Percentiles rank a stretch among this genome's conserved stretches.
Conservation (phyloP, 2,329 filamentous ascomycete genomes). For the Geoglossum cookeanum region DNA sequence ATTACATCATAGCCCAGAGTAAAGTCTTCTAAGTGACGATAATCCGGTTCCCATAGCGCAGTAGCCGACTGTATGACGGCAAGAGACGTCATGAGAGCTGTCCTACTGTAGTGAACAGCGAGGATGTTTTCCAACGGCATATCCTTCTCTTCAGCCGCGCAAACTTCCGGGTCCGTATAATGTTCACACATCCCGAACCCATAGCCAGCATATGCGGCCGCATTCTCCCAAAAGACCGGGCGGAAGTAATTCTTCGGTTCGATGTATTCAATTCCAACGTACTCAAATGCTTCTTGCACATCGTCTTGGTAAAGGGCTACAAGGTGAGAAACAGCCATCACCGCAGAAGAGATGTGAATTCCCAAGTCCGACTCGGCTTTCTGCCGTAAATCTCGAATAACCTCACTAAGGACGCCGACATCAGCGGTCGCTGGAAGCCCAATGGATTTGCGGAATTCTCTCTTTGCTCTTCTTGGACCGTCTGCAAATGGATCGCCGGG, state of each 20-base stretch:
- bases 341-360: neutral
- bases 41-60: constrained; percentile 4
- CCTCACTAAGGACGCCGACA: constrained; percentile 1
- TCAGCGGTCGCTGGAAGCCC: constrained; percentile 5
- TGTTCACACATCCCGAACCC: constrained; percentile 5
- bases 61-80: constrained; percentile 1
- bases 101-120: constrained; percentile 6
- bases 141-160: neutral
- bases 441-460: constrained; percentile 4
- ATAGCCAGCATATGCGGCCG: constrained; percentile 7
- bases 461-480: constrained; percentile 2
- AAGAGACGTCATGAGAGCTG: constrained; percentile 2
- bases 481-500: neutral
- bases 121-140: constrained; percentile 5
- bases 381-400: neutral
- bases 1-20: neutral
- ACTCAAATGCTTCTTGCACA: constrained; percentile 5
- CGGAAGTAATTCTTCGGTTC: too few relatives aligned
- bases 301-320: constrained; percentile 8
- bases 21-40: constrained; percentile 2
- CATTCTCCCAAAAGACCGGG: constrained; percentile 3
- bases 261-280: constrained; percentile 2
- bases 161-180: constrained; percentile 1
- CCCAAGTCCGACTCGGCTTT: neutral
- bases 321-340: constrained; percentile 3